Percentiles rank a stretch among this genome's conserved stretches.
Evolutionary conservation across 805 yeast genomes (phyloP).

Genomic region (Candida lessepsii): DNA sequence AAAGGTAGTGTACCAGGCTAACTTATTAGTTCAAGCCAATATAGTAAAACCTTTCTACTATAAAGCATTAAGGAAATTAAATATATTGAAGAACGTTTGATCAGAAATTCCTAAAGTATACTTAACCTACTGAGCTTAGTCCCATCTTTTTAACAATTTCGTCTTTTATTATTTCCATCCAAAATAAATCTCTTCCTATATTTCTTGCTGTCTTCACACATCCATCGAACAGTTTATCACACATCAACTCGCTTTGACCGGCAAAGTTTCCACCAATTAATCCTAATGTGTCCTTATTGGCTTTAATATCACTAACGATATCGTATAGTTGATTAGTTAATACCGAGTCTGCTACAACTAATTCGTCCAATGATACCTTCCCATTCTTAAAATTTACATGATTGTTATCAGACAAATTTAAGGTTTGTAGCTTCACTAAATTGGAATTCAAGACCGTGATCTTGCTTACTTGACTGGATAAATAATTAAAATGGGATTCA

Average conservation of each 20-base stretch:
- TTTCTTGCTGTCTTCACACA: conserved; percentile 36
- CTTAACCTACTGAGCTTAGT: background rate
- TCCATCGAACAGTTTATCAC: conserved; percentile 29
- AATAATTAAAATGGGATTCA: conserved; percentile 28
- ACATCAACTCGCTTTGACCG: conserved; percentile 32
- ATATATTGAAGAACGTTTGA: too few relatives aligned
- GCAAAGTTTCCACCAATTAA: conserved; percentile 53
- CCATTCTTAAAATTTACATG: conserved; percentile 17
- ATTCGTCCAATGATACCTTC: conserved; percentile 29
- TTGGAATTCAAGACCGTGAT: conserved; percentile 25
- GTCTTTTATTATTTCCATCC: conserved; percentile 37
- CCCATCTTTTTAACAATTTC: conserved; percentile 27
- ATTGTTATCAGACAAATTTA: conserved; percentile 21
- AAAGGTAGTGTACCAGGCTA: too few relatives aligned
- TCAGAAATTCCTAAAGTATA: too few relatives aligned
- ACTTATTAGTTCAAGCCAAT: too few relatives aligned
- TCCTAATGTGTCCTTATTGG: conserved; percentile 66
- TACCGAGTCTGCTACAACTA: conserved; percentile 39
- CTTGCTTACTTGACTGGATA: conserved; percentile 23
- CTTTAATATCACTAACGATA: conserved; percentile 62
- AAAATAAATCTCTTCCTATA: conserved; percentile 40
- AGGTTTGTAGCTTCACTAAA: conserved; percentile 23
- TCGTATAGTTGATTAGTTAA: conserved; percentile 60
- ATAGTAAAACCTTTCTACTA: too few relatives aligned
- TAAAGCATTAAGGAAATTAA: too few relatives aligned